A percentile compares a stretch with the other conserved stretches of the same genome.
Conservation (phyloP, 768 basidiomycete genomes). For the Boletus sp. region DNA sequence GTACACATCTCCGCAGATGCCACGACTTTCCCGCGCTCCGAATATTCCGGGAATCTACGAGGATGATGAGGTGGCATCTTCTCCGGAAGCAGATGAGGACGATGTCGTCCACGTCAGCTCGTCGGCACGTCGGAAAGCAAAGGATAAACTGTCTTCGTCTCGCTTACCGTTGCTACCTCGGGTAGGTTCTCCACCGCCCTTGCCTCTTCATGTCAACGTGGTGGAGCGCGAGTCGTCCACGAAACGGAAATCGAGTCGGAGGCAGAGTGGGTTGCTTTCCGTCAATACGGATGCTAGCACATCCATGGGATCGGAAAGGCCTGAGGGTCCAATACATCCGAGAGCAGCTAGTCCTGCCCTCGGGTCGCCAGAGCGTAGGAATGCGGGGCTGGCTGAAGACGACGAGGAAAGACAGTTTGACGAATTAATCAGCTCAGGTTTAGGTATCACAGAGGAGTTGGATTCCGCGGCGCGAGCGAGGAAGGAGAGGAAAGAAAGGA, state of each 20-base stretch:
- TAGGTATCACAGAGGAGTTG: constrained; percentile 13
- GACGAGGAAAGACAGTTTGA: constrained; percentile 51
- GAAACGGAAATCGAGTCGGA: constrained; percentile 26
- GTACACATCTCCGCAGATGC: constrained; percentile 45
- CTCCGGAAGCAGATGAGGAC: constrained; percentile 42
- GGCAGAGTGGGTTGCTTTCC: constrained; percentile 55
- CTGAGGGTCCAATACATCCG: constrained; percentile 40
- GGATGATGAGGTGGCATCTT: constrained; percentile 55
- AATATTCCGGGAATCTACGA: constrained; percentile 65
- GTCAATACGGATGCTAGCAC: constrained; percentile 31
- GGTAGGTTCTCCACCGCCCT: constrained; percentile 38
- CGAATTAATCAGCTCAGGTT: constrained; percentile 18
- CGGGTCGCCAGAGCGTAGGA: constrained; percentile 55
- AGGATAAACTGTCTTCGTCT: constrained; percentile 47
- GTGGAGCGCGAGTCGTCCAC: constrained; percentile 33
- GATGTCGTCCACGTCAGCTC: constrained; percentile 38
- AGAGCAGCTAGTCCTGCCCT: constrained; percentile 67
- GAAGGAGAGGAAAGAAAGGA: constrained; percentile 44
- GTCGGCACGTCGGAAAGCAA: constrained; percentile 40
- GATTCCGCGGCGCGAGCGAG: constrained; percentile 27
- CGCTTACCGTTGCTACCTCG: constrained; percentile 48
- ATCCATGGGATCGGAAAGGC: constrained; percentile 25
- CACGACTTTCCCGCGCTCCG: constrained; percentile 62
- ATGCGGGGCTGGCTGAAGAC: constrained; percentile 52
- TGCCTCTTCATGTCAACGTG: constrained; percentile 33